Evolutionary conservation across 192 early-diverging fungal genomes (phyloP), one percentile per base, ranked within the genome.

Genomic region (Coemansia sp.): DNA sequence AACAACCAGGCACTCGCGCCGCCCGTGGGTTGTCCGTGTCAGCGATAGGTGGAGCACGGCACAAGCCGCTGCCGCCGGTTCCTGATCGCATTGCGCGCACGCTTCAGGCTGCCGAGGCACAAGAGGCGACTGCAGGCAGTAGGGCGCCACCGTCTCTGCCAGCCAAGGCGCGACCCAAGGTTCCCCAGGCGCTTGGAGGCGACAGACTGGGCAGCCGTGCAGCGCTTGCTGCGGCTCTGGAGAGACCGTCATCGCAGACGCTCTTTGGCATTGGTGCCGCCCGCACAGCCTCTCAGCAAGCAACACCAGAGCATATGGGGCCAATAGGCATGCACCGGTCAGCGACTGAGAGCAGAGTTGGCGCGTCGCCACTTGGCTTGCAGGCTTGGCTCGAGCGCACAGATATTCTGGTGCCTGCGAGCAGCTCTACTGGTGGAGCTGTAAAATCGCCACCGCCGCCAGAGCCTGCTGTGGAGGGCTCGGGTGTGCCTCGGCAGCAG

Each of bases 341-440:
- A 48, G 44, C 60, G 53, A 37, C 24, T 14, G 38, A 8, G 21
- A 40, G 24, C 44, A 10, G 50, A n/a, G 43, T 26, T 21, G 35
- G 19, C 39, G 68, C 38, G 42, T 17, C 52, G 34, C 34, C 61
- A 19, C 41, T 58, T n/a, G 50, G 65, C 26, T 50, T 79, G 57
- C 60, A 59, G n/a, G 70, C 68, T 34, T 79, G 76, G 76, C 65
- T 79, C 46, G 59, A 68, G 36, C 70, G 70, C n/a, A 69, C 76
- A 6, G 70, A 73, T 44, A 58, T 68, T 42, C 55, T 67, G 48
- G 60, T 62, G 62, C 70, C 76, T 18, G 40, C 69, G 6, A 62
- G 56, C 66, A 68, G 61, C 50, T 40, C 43, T 4, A 55, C 60
- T 18, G 34, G 61, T n/a, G n/a, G n/a, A 46, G 44, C 40, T 68